A percentile compares a stretch with the other conserved stretches of the same genome.
These are phyloP conservation scores for Arthrobotrys sinensis DNA, from an alignment of 2,329 filamentous ascomycete genomes.

Conservation along the genomic window DNA sequence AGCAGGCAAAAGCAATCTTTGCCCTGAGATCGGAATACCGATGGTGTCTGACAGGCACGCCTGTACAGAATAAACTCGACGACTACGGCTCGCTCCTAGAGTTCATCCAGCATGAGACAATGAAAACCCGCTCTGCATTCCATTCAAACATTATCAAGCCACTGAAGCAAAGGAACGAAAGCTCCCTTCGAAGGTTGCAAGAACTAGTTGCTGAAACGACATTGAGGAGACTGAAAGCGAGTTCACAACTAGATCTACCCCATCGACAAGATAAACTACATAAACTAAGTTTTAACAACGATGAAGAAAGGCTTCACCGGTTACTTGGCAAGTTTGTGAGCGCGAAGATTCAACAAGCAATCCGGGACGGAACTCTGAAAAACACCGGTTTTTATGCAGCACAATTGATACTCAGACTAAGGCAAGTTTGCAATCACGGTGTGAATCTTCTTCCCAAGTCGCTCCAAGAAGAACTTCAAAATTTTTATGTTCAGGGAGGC, in stretches of 20 bases:
- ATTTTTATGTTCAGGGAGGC: background rate
- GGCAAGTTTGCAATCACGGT: conserved; percentile 61
- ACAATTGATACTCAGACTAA: conserved; percentile 60
- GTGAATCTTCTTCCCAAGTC: conserved; percentile 27
- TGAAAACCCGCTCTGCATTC: conserved; percentile 58
- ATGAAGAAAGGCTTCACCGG: conserved; percentile 33
- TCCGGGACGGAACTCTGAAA: background rate
- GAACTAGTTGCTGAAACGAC: conserved; percentile 65
- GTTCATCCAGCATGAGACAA: conserved; percentile 66
- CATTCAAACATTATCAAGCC: conserved; percentile 63
- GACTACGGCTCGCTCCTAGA: conserved; percentile 67
- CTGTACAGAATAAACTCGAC: conserved; percentile 68
- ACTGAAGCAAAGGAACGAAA: conserved; percentile 56
- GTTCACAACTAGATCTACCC: conserved; percentile 42
- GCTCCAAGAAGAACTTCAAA: conserved; percentile 2
- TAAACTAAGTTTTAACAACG: conserved; percentile 48
- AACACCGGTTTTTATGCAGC: background rate
- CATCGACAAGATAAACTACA: conserved; percentile 31
- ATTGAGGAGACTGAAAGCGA: conserved; percentile 65
- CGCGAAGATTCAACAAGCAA: conserved; percentile 1
- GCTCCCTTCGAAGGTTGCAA: conserved; percentile 62
- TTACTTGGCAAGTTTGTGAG: conserved; percentile 13
- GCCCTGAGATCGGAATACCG: conserved; percentile 63
- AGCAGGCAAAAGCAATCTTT: conserved; percentile 65
- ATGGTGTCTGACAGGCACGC: conserved; percentile 69